A percentile compares a stretch with the other conserved stretches of the same genome.
These are phyloP conservation scores for Stenogyne calaminthoides DNA, from an alignment of 305 asterid genomes.

Conservation along the genomic window DNA sequence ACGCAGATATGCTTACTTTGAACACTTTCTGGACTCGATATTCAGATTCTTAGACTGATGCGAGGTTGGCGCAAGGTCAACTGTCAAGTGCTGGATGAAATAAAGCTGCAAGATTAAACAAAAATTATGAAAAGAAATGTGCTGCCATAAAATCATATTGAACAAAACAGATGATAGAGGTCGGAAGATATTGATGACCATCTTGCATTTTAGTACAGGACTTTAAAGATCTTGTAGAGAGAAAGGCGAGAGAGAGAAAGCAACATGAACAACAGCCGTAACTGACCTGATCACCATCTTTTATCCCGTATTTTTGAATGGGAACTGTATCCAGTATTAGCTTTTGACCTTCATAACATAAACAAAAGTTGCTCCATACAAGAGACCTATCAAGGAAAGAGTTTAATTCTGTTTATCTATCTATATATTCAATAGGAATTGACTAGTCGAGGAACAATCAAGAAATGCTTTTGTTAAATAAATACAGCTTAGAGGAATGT, in stretches of 20 bases:
- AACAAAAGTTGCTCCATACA: conserved; percentile 76
- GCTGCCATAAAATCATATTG: neutral
- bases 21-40: conserved; percentile 20
- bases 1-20: conserved; percentile 30
- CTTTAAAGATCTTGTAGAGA: neutral
- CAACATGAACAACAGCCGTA: neutral
- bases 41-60: conserved; percentile 12
- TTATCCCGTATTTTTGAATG: conserved; percentile 54
- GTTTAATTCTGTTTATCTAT: neutral
- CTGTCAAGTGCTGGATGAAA: conserved; percentile 43
- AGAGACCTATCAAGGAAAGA: conserved; percentile 47
- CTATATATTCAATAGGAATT: neutral
- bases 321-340: conserved; percentile 49
- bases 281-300: conserved; percentile 72
- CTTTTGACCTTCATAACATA: conserved; percentile 52
- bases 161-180: neutral
- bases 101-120: conserved; percentile 38
- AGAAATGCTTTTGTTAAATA: neutral
- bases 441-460: neutral
- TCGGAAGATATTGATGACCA: neutral
- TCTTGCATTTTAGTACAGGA: no score
- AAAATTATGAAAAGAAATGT: neutral
- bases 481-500: no score
- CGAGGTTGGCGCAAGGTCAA: conserved; percentile 32
- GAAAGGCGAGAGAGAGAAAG: neutral